Evolutionary conservation across 108 stramenopile genomes (phyloP), one percentile per base, ranked within the genome.

Genomic region (Skeletonema potamos): DNA sequence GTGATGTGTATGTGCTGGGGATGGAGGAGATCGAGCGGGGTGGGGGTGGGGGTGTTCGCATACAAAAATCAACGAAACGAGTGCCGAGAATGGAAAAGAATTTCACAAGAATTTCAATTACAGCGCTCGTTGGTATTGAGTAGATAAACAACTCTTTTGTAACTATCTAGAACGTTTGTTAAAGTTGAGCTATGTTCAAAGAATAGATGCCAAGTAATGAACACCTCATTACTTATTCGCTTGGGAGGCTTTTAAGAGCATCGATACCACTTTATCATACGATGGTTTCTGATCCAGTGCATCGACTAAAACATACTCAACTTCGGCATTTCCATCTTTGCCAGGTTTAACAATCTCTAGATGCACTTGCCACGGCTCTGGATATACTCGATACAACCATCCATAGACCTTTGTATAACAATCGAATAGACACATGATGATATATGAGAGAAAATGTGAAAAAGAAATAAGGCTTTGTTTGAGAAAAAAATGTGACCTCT

Each of bases 291-390:
- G 55, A 9, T 85, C 84, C 51, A 74, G 59, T 13, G 58, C 54
- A 9, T 55, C 51, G 17, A 85, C 84, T 13, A 74, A 54, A 6
- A 74, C 63, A 68, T 85, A 79, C 12, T 79, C 77, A 6, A 85
- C 74, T 27, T 66, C 62, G 2, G 68, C 46, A 58, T 62, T 59
- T 9, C 77, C 84, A 61, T 82, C 77, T 54, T 73, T 70, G 9
- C 48, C 48, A 22, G 48, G 22, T 54, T 66, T 57, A 2, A 79
- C 79, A 33, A 70, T 82, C 76, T 93, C 89, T 32, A 83, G 76
- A 18, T 85, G 64, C 2, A 93, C 85, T 74, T 93, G 92, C 87
- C 89, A 93, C 10, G 89, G 92, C 72, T 89, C 88, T 5, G 84
- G 86, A 64, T 89, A 92, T 9, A 89, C 86, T 27, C 88, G 81